These are phyloP conservation scores for Jaltomata sinuosa DNA, from an alignment of 257 asterid genomes.

Conservation along the genomic window DNA sequence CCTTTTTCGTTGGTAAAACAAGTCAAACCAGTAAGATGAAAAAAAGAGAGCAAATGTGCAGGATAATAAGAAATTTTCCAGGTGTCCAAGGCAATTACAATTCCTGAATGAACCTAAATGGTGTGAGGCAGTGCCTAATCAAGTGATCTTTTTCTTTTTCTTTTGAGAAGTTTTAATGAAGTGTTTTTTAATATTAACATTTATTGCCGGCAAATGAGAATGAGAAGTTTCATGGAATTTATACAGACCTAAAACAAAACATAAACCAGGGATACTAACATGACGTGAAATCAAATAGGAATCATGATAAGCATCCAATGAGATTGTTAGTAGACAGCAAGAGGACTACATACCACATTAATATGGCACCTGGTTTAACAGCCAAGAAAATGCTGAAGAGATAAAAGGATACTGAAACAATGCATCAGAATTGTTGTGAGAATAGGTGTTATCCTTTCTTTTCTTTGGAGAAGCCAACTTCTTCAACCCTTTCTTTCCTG, in stretches of 20 bases:
- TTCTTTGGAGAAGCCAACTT: slow-evolving; percentile 64
- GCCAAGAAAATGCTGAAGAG: not conserved
- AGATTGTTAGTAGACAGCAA: not conserved
- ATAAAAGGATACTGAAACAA: slow-evolving; percentile 69
- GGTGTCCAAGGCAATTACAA: not conserved
- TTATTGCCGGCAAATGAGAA: not conserved
- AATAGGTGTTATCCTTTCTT: slow-evolving; percentile 26
- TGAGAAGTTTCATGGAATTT: not conserved
- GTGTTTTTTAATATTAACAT: not conserved
- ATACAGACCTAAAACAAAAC: not conserved
- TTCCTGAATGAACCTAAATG: not conserved
- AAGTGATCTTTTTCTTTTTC: not conserved
- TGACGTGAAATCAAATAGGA: not conserved
- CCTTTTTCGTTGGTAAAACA: not conserved
- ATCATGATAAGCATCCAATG: not conserved
- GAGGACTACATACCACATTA: not conserved
- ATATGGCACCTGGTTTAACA: not conserved
- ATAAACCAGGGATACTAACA: not conserved
- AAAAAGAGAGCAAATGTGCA: not conserved
- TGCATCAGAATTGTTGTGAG: slow-evolving; percentile 47
- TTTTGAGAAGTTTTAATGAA: not conserved
- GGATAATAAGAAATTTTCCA: not conserved
- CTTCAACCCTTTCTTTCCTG: slow-evolving; percentile 36
- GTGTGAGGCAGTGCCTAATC: not conserved
- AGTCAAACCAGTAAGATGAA: not conserved